Evolutionary conservation across 2,329 filamentous ascomycete genomes (phyloP).

Genomic region (Karstenula rhodostoma): DNA sequence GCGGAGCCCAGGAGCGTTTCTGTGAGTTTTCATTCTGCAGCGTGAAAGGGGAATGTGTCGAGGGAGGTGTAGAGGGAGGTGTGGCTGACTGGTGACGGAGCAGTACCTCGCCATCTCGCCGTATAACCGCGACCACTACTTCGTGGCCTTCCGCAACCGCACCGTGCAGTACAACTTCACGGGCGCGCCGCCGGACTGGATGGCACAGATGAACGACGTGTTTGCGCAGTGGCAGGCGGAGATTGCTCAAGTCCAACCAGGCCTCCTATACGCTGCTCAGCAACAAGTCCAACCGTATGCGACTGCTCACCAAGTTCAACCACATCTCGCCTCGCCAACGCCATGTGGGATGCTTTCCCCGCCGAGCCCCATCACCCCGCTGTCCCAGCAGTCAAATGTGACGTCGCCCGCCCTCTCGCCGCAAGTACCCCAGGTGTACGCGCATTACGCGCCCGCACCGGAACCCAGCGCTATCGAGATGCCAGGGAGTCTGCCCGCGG

Average conservation of each 20-base stretch:
- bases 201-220: slow-evolving; percentile 44
- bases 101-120: slow-evolving; percentile 48
- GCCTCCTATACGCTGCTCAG: slow-evolving; percentile 8
- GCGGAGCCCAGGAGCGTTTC: slow-evolving; percentile 36
- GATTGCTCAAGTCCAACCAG: slow-evolving; percentile 25
- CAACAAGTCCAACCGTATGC: slow-evolving; percentile 18
- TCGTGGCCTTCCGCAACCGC: slow-evolving; percentile 41
- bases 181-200: slow-evolving; percentile 42
- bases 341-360: slow-evolving; percentile 11
- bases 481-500: slow-evolving; percentile 28
- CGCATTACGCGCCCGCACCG: slow-evolving; percentile 16
- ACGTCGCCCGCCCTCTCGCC: slow-evolving; percentile 29
- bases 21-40: slow-evolving; percentile 29
- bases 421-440: slow-evolving; percentile 19
- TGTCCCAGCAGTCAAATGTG: slow-evolving; percentile 14
- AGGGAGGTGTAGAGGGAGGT: neutral
- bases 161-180: slow-evolving; percentile 47
- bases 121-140: slow-evolving; percentile 44
- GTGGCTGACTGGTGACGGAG: slow-evolving; percentile 1
- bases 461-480: slow-evolving; percentile 27
- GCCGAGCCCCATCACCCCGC: slow-evolving; percentile 15
- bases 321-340: slow-evolving; percentile 13
- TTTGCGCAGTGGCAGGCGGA: slow-evolving; percentile 41
- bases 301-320: slow-evolving; percentile 9
- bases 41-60: neutral